Base-by-base conservation (phyloP, 495 filamentous ascomycete species). In the Hyaloscypha bicolor region DNA sequence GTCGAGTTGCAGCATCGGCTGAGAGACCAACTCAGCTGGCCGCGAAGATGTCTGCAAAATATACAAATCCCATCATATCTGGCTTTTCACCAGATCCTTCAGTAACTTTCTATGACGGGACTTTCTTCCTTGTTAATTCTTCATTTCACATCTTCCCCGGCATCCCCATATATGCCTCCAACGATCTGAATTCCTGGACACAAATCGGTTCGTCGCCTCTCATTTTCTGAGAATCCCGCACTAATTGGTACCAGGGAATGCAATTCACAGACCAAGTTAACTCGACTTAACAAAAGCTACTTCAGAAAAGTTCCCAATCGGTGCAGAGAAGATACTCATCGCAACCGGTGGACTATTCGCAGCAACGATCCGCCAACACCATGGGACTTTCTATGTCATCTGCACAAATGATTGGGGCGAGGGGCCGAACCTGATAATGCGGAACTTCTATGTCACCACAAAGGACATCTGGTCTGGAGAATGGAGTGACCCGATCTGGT, bases 81-180 rank as follows among this genome's bases (percentile, higher is more conserved):
- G 83, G 84, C 25, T 86, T 83, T 68, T 79, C 83, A 68, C 82
- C 84, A 1, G 84, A 87, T 65, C 85, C 85, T 0, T 82, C 78
- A 62, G 83, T 83, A 67, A 81, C 83, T 35, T 81, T 77, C 59
- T 79, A 85, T 5, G 70, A 75, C 0, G 78, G 71, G 31, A 75
- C 69, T 6, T 75, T 71, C 59, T 79, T 76, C 65, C 69, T 76
- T 19, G 73, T 76, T 9, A 76, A 71, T 22, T 79, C 78, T 14
- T 76, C 68, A 22, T 81, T 79, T 60, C 74, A 77, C 62, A 55
- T 73, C 25, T 81, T 77, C 59, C 78, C 79, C 0, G 79, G 79
- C 0, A 25, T 79, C 3, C 79, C 78, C 8, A 72, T 81, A 21
- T 78, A 79, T 60, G 72, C 69, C 14, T 72, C 71, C 25, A 73